These are phyloP conservation scores for Diaporthe humulicola DNA, from an alignment of 2,329 filamentous ascomycete species.

Conservation along the genomic window DNA sequence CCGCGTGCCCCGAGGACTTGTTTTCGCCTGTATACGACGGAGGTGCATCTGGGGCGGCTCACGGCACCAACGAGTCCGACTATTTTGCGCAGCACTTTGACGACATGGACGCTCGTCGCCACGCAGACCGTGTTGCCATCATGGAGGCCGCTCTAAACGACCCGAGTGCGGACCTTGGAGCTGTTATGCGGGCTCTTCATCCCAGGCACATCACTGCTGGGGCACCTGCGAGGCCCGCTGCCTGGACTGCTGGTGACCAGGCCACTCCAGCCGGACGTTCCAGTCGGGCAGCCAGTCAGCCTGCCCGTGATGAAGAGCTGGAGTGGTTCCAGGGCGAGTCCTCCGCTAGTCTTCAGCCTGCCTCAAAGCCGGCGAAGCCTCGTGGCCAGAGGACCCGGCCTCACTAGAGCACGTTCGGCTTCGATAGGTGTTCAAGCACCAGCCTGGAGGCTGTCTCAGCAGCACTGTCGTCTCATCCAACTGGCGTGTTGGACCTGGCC, in stretches of 20 bases:
- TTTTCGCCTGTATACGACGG: neutral
- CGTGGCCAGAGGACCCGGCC: neutral
- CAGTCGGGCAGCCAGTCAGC: no score
- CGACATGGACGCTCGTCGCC: neutral
- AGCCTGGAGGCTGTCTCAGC: neutral
- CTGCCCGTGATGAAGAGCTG: no score
- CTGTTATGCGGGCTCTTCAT: neutral
- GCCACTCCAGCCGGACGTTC: neutral
- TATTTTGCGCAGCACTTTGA: neutral
- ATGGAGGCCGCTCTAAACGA: neutral
- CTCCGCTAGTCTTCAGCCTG: neutral
- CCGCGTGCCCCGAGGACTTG: neutral
- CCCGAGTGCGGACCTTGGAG: neutral
- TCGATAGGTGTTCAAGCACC: neutral
- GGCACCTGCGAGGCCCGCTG: neutral
- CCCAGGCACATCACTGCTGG: neutral
- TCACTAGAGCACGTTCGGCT: neutral
- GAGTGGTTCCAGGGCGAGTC: neutral
- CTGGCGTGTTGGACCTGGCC: neutral
- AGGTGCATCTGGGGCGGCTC: neutral
- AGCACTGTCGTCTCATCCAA: neutral
- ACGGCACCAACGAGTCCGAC: neutral
- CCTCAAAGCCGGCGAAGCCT: neutral
- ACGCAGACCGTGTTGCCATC: neutral
- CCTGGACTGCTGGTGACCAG: neutral